Evolutionary conservation across 306 rosid species (phyloP), one percentile per base, ranked within the genome.

Genomic region (Canavalia ensiformis): DNA sequence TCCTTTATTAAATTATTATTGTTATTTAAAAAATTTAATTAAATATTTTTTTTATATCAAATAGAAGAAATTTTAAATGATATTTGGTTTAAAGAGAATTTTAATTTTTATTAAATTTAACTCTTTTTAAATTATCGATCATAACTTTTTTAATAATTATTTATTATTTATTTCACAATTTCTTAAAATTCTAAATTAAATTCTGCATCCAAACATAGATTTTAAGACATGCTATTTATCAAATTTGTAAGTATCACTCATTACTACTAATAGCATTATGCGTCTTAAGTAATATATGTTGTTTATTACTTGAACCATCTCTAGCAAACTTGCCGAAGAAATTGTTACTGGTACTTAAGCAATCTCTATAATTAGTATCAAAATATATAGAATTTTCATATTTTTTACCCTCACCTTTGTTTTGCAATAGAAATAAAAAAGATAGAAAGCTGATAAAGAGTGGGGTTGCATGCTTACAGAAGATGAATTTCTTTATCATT

Each of bases 401-500:
- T 4, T 6, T 73, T 60, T 66, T 50, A 2, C 10, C 33, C 28
- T 60, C 59, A n/a, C 35, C 33, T 6, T 9, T 58, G 18, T 10
- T 39, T 13, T 10, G 37, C 25, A 31, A 28, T 13, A 39, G 39
- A 49, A 6, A n/a, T 1, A 10, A 64, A 29, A 18, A 70, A 11
- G 5, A 44, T 12, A 33, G 18, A 8, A 4, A 33, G 50, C 33
- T 59, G 55, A n/a, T 33, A 45, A 60, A 72, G 76, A 58, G 59
- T 57, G 81, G 68, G 74, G 51, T 62, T 78, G 39, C 59, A 37
- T 69, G 75, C 52, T 10, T 75, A 51, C 13, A 29, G 6, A 60
- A 68, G 4, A 60, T 46, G 11, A 75, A 68, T 82, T 78, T 52
- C 33, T 75, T 57, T 42, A 82, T 73, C 44, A 66, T 67, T 5